Evolutionary conservation across 345 rosid species (phyloP).

Genomic region (Pseudoturritis turrita): DNA sequence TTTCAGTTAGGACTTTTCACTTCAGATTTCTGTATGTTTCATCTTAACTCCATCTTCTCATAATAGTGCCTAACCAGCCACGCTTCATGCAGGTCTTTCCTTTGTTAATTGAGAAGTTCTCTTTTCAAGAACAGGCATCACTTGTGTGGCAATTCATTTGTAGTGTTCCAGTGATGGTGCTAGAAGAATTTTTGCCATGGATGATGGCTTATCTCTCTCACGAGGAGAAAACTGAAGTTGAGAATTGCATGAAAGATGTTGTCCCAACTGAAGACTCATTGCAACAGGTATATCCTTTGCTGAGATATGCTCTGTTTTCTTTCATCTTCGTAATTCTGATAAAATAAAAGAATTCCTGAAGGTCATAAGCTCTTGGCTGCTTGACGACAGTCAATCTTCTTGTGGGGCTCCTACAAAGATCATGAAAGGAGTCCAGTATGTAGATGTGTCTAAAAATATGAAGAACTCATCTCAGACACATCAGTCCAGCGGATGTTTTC

Average conservation of each 20-base stretch:
- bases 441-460: slow-evolving; percentile 21
- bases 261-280: slow-evolving; percentile 64
- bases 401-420: slow-evolving; percentile 18
- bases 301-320: slow-evolving; percentile 8
- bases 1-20: neutral
- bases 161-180: slow-evolving; percentile 79
- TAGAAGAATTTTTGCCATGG: slow-evolving; percentile 80
- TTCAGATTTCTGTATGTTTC: neutral
- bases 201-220: slow-evolving; percentile 67
- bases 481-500: slow-evolving; percentile 24
- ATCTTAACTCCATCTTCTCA: neutral
- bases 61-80: neutral
- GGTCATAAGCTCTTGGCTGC: slow-evolving; percentile 63
- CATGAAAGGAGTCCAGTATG: slow-evolving; percentile 16
- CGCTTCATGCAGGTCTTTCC: slow-evolving; percentile 55
- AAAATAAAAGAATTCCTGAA: slow-evolving; percentile 27
- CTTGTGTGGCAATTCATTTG: slow-evolving; percentile 85
- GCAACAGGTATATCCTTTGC: slow-evolving; percentile 44
- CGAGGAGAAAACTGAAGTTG: slow-evolving; percentile 60
- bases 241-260: slow-evolving; percentile 56
- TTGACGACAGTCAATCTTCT: slow-evolving; percentile 28
- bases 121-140: slow-evolving; percentile 73
- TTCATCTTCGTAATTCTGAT: slow-evolving; percentile 15
- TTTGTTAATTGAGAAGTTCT: slow-evolving; percentile 66
- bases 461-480: slow-evolving; percentile 22